phyloP scores from a whole-genome alignment of 139 green algal genomes.

The Chlorella sp. region DNA sequence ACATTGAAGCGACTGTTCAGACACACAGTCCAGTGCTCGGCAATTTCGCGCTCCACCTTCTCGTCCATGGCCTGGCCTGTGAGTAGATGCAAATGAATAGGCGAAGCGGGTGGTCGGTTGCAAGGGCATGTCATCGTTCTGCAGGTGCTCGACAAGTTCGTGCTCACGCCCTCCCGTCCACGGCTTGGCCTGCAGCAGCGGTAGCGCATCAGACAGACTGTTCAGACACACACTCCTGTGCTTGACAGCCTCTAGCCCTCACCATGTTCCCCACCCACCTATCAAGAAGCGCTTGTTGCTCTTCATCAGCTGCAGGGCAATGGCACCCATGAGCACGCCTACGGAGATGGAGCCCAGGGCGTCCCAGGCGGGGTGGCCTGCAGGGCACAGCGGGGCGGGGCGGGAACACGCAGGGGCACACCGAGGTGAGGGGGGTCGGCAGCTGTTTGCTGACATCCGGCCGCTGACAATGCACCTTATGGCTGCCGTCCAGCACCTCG shows the following conservation, averaged over 20 bases:
- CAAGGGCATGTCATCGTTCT: constrained; percentile 53
- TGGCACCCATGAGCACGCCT: constrained; percentile 79
- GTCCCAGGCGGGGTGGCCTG: constrained; percentile 69
- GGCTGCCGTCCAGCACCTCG: too few relatives aligned
- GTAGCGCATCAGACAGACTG: not conserved
- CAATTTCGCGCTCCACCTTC: constrained; percentile 42
- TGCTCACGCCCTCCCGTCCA: constrained; percentile 40
- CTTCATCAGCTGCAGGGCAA: constrained; percentile 87
- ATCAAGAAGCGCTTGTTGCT: constrained; percentile 88
- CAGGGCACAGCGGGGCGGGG: too few relatives aligned
- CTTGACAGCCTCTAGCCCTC: too few relatives aligned
- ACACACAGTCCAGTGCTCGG: too few relatives aligned
- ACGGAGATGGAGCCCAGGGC: constrained; percentile 85
- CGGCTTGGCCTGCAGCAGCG: constrained; percentile 7
- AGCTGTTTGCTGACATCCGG: too few relatives aligned
- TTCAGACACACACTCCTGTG: too few relatives aligned
- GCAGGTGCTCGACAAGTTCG: constrained; percentile 52
- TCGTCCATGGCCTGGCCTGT: constrained; percentile 36
- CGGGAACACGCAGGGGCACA: too few relatives aligned
- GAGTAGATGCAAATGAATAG: not conserved
- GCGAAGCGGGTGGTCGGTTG: not conserved
- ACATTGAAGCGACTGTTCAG: too few relatives aligned
- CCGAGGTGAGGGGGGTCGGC: too few relatives aligned
- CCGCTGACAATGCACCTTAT: too few relatives aligned
- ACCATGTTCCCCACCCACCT: constrained; percentile 52